phyloP scores from a whole-genome alignment of 129 eudicot genomes.

The Mikania micrantha region DNA sequence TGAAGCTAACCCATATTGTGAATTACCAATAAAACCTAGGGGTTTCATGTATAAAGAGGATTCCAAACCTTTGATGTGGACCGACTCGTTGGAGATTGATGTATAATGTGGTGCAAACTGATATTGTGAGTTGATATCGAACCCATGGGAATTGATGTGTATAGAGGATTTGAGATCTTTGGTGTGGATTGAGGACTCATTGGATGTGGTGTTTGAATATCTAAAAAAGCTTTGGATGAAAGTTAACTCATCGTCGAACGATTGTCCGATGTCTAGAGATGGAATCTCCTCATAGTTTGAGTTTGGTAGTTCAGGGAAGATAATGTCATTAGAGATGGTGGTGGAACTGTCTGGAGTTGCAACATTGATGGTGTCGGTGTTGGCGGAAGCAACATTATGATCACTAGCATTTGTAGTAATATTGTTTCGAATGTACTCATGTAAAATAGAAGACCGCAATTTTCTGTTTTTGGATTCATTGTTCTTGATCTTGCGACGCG shows the following conservation, averaged over 20 bases:
- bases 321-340: conserved; percentile 15
- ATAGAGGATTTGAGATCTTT: conserved; percentile 12
- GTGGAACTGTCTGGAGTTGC: conserved; percentile 15
- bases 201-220: conserved; percentile 4
- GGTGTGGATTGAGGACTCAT: conserved; percentile 1
- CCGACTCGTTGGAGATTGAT: conserved; percentile 3
- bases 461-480: conserved; percentile 16
- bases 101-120: conserved; percentile 16
- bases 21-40: conserved; percentile 8
- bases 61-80: background rate
- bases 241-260: conserved; percentile 47
- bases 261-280: conserved; percentile 30
- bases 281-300: conserved; percentile 27
- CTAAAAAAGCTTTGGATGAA: conserved; percentile 47
- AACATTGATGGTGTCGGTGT: background rate
- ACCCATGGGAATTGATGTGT: conserved; percentile 1
- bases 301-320: conserved; percentile 17
- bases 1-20: conserved; percentile 11
- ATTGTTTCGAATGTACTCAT: conserved; percentile 43
- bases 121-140: conserved; percentile 1
- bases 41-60: conserved; percentile 7
- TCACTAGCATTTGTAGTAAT: background rate
- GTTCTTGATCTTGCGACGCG: conserved; percentile 45
- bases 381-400: conserved; percentile 12
- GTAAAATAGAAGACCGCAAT: conserved; percentile 28